These are phyloP conservation scores for Cryptococcus maquisensis DNA, from an alignment of 1,284 basidiomycete genomes.

Conservation along the genomic window DNA sequence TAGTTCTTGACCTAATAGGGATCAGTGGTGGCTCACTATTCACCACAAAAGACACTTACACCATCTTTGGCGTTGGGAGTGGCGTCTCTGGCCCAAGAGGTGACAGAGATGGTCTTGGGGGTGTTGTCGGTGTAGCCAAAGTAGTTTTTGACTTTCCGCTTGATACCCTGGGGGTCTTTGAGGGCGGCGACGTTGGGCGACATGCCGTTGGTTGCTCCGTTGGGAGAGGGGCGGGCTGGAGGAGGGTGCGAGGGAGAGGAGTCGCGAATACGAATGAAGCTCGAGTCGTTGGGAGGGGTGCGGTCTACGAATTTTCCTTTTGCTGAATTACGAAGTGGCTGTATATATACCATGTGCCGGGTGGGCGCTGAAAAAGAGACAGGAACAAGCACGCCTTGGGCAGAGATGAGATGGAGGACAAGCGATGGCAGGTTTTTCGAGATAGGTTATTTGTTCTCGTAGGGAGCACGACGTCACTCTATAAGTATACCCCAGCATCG, in stretches of 20 bases:
- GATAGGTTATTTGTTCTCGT: not conserved
- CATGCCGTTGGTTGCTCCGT: slow-evolving; percentile 1
- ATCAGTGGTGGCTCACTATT: not conserved
- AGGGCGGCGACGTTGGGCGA: not conserved
- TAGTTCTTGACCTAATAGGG: slow-evolving; percentile 55
- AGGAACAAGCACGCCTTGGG: not conserved
- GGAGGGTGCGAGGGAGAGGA: not conserved
- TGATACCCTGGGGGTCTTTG: slow-evolving; percentile 2
- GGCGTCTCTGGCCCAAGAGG: slow-evolving; percentile 25
- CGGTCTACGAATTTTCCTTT: slow-evolving; percentile 3
- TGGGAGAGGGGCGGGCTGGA: slow-evolving; percentile 1
- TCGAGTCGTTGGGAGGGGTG: not conserved
- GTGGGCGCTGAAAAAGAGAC: not conserved
- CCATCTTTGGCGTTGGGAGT: slow-evolving; percentile 19
- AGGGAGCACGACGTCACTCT: not conserved
- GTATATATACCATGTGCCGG: not conserved
- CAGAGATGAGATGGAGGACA: not conserved
- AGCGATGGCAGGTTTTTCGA: not conserved
- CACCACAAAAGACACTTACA: slow-evolving; percentile 15
- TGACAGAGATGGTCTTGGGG: slow-evolving; percentile 34
- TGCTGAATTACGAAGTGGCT: not conserved
- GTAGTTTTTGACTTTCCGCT: slow-evolving; percentile 23
- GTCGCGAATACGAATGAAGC: slow-evolving; percentile 1
- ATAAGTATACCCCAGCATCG: too few relatives aligned
- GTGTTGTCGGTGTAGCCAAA: slow-evolving; percentile 37